phyloP scores from a whole-genome alignment of 208 protist species.

The Sergeia podlipaevii region DNA sequence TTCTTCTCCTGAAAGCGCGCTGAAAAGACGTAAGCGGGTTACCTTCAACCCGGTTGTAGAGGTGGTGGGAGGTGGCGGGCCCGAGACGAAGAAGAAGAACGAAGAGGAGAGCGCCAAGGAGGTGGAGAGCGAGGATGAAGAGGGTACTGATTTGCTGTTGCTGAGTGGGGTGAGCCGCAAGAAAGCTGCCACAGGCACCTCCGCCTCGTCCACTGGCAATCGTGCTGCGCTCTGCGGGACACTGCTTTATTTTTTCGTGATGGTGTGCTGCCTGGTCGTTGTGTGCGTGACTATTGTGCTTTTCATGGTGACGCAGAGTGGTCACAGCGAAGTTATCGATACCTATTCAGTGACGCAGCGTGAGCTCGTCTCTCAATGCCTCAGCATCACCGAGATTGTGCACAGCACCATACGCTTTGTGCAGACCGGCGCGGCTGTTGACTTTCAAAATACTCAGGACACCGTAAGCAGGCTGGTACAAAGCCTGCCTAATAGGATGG shows the following conservation, averaged over 20 bases:
- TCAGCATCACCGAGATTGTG: slow-evolving; percentile 1
- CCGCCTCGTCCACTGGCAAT: not conserved
- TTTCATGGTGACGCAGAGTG: not conserved
- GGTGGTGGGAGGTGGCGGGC: slow-evolving; percentile 9
- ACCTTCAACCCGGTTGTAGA: slow-evolving; percentile 17
- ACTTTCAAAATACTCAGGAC: slow-evolving; percentile 9
- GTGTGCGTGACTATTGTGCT: not conserved
- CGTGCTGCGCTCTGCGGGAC: not conserved
- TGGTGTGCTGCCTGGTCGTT: not conserved
- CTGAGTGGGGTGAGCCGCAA: not conserved
- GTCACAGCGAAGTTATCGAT: not conserved
- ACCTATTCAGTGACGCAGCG: not conserved
- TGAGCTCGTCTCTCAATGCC: not conserved
- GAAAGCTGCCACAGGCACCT: not conserved
- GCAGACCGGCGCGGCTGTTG: not conserved
- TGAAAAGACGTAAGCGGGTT: not conserved
- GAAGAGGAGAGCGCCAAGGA: not conserved
- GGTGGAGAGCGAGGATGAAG: not conserved
- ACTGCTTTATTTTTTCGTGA: slow-evolving; percentile 5
- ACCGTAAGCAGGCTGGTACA: not conserved
- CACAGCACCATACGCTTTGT: slow-evolving; percentile 2
- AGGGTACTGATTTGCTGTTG: not conserved
- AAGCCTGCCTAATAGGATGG: not conserved
- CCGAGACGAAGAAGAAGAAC: not conserved
- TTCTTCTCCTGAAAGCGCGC: not conserved